Base-by-base conservation (phyloP, 805 yeast genomes). In the Ogataea nakhonphanomensis region DNA sequence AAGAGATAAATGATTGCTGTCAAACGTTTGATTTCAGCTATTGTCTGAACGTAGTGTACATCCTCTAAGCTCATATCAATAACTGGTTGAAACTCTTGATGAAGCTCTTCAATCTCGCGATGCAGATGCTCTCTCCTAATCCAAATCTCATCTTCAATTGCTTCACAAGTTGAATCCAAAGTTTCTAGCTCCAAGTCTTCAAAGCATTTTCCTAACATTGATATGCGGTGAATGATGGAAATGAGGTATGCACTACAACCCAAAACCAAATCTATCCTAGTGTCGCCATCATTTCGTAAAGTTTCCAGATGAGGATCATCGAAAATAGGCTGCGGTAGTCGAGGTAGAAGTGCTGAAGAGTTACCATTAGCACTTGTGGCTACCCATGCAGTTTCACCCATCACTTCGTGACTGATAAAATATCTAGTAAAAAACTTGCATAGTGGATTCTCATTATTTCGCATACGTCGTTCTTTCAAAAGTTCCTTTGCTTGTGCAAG, bases 341-440 rank as follows among this genome's bases (percentile, higher is more conserved):
- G 12, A 8, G 29, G 29, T 12, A 26, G 29, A 26, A 14, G 14
- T 14, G 14, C 44, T 11, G 44, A 31, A 8, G 39, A 17, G 21
- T 28, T 25, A 7, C 40, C 31, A 12, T 38, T 11, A 17, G 20
- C 20, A 17, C 34, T 39, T 24, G 57, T 58, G 30, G 51, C 49
- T 13, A 54, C 51, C 70, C 69, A 66, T 2, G 67, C 69, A 0
- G 73, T 68, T 34, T 66, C 69, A 3, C 71, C 69, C 70, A 69
- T 64, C 2, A 69, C 66, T 41, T 69, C 74, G 46, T 69, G 73
- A 10, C 66, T 54, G 5, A 65, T 57, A 44, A 69, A 64, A 43
- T 67, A 68, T 12, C 69, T 43, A 6, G 64, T 54, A 41, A 67
- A 66, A 37, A 68, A 67, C 23, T 51, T 58, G 8, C 58, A 61